Evolutionary conservation across 345 rosid species (phyloP), one percentile per base, ranked within the genome.

Genomic region (Sisymbrium irio): DNA sequence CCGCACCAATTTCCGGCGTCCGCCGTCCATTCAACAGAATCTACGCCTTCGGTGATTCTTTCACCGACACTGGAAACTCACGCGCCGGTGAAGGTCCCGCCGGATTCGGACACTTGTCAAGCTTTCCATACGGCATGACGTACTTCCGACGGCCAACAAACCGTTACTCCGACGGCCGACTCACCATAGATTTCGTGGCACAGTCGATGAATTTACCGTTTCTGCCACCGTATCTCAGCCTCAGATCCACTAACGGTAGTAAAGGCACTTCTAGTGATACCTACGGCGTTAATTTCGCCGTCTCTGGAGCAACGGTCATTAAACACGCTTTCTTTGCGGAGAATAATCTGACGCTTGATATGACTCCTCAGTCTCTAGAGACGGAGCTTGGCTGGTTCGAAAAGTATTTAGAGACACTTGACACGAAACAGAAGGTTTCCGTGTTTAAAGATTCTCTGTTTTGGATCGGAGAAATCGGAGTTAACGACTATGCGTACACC

Each of bases 381-480:
- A 89, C 90, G 28, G 92, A 94, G 85, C 76, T 87, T 40, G 7
- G 18, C 13, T 91, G 97, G 96, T 91, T 94, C 79, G 64, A 82
- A 5, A 65, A 75, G 73, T 88, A 71, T 50, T 45, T 94, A 76
- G 77, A 80, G 75, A 82, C 78, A 6, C 80, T 84, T 65, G 93
- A 88, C 0, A 78, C 71, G 10, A 59, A 71, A 4, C 51, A 67
- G 67, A 88, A 93, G 77, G 59, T 30, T 18, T 82, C 69, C 0
- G 75, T 74, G 18, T 15, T 91, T 1, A 82, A 51, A 33, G 93
- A 85, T 74, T 86, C 96, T 14, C 47, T 94, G 69, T 77, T 94
- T 19, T 94, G 99, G 99, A 84, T 88, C 27, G 99, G 99, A 36
- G 97, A 94, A 76, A 91, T 91, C 9, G 99, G 99, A 10, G 96